Conservation (phyloP, 768 basidiomycete species). For the Sporobolomyces pararoseus region DNA sequence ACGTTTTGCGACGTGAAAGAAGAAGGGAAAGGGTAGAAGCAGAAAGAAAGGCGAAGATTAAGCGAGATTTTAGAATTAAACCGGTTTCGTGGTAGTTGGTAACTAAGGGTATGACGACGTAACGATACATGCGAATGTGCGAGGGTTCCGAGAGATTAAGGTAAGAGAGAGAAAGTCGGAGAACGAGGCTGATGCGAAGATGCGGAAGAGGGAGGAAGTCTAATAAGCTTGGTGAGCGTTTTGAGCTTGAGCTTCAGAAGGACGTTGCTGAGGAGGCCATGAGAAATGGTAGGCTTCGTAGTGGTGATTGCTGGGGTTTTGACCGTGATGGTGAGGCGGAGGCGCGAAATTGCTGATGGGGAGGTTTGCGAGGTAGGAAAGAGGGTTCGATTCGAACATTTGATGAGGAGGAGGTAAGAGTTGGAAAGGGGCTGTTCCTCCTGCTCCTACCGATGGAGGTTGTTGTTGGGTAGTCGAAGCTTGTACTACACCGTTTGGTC, state of each 20-base stretch:
- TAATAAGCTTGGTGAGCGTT: no score
- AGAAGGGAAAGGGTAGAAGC: no score
- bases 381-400: neutral
- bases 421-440: neutral
- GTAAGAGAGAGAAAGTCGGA: no score
- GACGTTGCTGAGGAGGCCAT: conserved; percentile 8
- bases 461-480: neutral
- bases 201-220: no score
- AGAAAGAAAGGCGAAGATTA: no score
- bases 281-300: conserved; percentile 11
- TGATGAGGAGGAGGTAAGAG: neutral
- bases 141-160: no score
- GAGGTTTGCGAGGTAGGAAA: conserved; percentile 10
- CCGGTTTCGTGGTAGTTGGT: no score
- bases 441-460: no score
- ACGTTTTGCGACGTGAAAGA: neutral
- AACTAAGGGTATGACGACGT: no score
- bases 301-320: neutral
- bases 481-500: neutral
- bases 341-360: conserved; percentile 1
- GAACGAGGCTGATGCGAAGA: no score
- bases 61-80: no score
- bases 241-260: neutral
- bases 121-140: no score
- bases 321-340: neutral